Conservation (phyloP, 2,329 filamentous ascomycete genomes). For the Fusarium sororula region DNA sequence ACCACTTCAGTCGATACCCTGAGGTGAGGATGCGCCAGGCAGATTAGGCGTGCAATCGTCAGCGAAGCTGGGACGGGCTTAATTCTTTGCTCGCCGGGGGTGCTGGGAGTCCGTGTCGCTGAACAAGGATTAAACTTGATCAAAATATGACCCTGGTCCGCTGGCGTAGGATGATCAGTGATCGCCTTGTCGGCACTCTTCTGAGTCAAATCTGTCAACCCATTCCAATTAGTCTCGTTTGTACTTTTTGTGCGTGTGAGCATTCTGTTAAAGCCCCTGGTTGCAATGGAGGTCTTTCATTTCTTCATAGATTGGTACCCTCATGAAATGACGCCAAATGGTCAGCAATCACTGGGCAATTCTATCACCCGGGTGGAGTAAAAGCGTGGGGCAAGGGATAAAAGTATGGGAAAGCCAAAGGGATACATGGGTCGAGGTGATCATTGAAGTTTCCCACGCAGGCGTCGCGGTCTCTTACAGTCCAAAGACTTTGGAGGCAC, state of each 20-base stretch:
- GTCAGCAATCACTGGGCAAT: neutral
- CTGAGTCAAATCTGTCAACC: constrained; percentile 44
- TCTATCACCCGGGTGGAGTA: neutral
- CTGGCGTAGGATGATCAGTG: constrained; percentile 35
- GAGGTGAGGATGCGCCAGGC: constrained; percentile 23
- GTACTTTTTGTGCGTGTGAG: constrained; percentile 38
- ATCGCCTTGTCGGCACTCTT: constrained; percentile 38
- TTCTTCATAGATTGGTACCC: constrained; percentile 7
- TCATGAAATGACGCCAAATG: neutral
- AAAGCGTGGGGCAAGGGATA: neutral
- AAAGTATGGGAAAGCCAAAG: constrained; percentile 6
- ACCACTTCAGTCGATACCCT: constrained; percentile 32
- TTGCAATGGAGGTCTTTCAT: constrained; percentile 12
- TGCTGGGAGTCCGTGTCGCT: constrained; percentile 29
- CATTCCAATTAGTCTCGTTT: constrained; percentile 39
- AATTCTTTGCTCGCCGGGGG: constrained; percentile 24
- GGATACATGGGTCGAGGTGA: constrained; percentile 5
- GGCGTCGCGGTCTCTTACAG: constrained; percentile 23
- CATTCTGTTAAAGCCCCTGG: constrained; percentile 29
- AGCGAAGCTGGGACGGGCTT: constrained; percentile 27
- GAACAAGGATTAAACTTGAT: constrained; percentile 36
- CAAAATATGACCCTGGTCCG: constrained; percentile 19
- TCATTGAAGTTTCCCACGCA: constrained; percentile 18
- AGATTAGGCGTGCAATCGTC: constrained; percentile 23
- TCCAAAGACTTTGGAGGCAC: constrained; percentile 12